Conservation (phyloP, 2,329 filamentous ascomycete genomes). For the Neofusicoccum ribis region DNA sequence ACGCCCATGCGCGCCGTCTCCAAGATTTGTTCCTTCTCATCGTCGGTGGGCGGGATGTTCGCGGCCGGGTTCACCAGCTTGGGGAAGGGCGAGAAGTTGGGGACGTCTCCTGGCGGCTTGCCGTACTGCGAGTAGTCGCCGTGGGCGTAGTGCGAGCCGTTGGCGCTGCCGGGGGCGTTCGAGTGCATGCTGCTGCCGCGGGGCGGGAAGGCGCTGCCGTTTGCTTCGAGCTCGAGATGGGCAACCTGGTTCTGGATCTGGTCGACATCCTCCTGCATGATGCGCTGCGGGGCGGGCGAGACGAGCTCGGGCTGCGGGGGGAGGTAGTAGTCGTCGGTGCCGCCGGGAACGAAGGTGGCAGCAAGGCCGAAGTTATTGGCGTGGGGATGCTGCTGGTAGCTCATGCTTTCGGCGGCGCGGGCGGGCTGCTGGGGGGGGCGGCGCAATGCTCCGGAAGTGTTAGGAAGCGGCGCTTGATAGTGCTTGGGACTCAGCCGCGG, state of each 20-base stretch:
- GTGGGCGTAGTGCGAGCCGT: constrained; percentile 21
- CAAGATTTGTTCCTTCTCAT: constrained; percentile 87
- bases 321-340: constrained; percentile 68
- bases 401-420: constrained; percentile 16
- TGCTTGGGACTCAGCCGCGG: constrained; percentile 4
- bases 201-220: constrained; percentile 30
- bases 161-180: constrained; percentile 25
- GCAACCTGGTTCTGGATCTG: constrained; percentile 92
- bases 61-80: constrained; percentile 75
- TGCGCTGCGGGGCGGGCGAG: constrained; percentile 71
- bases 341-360: constrained; percentile 69
- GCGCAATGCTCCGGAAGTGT: constrained; percentile 13
- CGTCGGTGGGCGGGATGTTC: constrained; percentile 89
- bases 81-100: constrained; percentile 90
- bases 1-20: constrained; percentile 82
- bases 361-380: constrained; percentile 19
- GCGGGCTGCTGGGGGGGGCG: constrained; percentile 10
- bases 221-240: constrained; percentile 81
- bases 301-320: constrained; percentile 61
- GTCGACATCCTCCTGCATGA: constrained; percentile 84
- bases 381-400: constrained; percentile 16
- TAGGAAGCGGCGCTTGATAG: constrained; percentile 2
- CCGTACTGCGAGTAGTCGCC: constrained; percentile 42
- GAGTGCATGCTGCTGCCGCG: constrained; percentile 21
- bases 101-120: constrained; percentile 51